A percentile compares a stretch with the other conserved stretches of the same genome.
These are phyloP conservation scores for Dentipellis fragilis DNA, from an alignment of 768 basidiomycete species.

Conservation along the genomic window DNA sequence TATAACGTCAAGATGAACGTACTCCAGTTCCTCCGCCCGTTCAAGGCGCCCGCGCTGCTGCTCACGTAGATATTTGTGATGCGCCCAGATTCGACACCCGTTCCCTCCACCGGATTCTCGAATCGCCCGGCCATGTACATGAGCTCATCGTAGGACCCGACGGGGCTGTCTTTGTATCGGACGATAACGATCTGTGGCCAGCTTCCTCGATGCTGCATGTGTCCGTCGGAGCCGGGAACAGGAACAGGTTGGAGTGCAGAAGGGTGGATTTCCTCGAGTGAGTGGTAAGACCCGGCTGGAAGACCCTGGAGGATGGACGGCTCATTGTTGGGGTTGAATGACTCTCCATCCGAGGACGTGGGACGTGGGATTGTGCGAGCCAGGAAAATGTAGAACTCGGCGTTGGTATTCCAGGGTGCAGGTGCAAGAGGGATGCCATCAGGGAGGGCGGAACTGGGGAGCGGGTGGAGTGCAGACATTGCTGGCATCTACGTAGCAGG, in stretches of 20 bases:
- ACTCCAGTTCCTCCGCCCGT: slow-evolving; percentile 12
- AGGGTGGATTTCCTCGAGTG: slow-evolving; percentile 7
- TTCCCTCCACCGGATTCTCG: background rate
- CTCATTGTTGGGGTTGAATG: slow-evolving; percentile 3
- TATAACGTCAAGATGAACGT: background rate
- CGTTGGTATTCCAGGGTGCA: slow-evolving; percentile 5
- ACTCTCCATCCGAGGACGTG: background rate
- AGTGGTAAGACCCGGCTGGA: slow-evolving; percentile 6
- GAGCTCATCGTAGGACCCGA: slow-evolving; percentile 13
- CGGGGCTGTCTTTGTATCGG: slow-evolving; percentile 6
- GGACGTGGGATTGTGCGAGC: background rate
- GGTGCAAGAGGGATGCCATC: background rate
- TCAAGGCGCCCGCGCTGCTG: slow-evolving; percentile 1
- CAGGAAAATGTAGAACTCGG: slow-evolving; percentile 4
- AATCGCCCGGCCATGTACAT: background rate
- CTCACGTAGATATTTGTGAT: slow-evolving; percentile 11
- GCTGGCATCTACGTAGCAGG: background rate
- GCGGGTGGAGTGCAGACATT: background rate
- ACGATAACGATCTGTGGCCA: background rate
- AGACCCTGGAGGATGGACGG: slow-evolving; percentile 9
- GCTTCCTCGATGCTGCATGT: slow-evolving; percentile 6
- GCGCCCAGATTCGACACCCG: background rate
- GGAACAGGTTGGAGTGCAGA: slow-evolving; percentile 3
- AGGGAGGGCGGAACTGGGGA: background rate
- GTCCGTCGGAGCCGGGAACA: background rate